Base-by-base conservation (phyloP, 23 red algal species). In the Gracilaria vermiculophylla region DNA sequence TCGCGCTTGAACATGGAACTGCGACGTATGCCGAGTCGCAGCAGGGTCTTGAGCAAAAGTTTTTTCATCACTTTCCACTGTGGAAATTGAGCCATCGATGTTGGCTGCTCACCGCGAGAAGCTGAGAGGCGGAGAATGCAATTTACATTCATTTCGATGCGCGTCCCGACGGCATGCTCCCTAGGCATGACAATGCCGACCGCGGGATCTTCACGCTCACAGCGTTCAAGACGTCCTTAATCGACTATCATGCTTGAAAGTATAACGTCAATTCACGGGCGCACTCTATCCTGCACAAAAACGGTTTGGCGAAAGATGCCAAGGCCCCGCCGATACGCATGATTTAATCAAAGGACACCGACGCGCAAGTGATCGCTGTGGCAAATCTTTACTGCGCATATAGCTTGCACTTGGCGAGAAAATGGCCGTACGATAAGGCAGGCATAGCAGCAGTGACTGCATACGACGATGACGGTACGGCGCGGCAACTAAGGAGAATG, bases 131-230 rank as follows among this genome's bases (percentile, higher is more conserved):
- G 32, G 35, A 78, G 28, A 64, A 78, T 17, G 86, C 86, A n/a
- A 7, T 47, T 3, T 90, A 90, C 35, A 40, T 90, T 2, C 86
- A 90, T 73, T 90, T 90, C 42, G 75, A 90, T 70, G 86, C 73
- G 4, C 70, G 86, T 15, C 86, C 71, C 5, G 86, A 90, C 60
- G 86, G 52, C 13, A 48, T 90, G 25, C 53, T 90, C 29, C 53
- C 61, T 6, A 55, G 83, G 69, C n/a, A n/a, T n/a, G n/a, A n/a
- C n/a, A n/a, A n/a, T n/a, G n/a, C n/a, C n/a, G n/a, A n/a, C n/a
- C n/a, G n/a, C n/a, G n/a, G n/a, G n/a, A n/a, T n/a, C n/a, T n/a
- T n/a, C n/a, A n/a, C n/a, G n/a, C n/a, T n/a, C n/a, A n/a, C n/a
- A n/a, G n/a, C n/a, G n/a, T n/a, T n/a, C n/a, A n/a, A n/a, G n/a